Conservation (phyloP, 169 alveolate species). For the Eimeria acervulina region DNA sequence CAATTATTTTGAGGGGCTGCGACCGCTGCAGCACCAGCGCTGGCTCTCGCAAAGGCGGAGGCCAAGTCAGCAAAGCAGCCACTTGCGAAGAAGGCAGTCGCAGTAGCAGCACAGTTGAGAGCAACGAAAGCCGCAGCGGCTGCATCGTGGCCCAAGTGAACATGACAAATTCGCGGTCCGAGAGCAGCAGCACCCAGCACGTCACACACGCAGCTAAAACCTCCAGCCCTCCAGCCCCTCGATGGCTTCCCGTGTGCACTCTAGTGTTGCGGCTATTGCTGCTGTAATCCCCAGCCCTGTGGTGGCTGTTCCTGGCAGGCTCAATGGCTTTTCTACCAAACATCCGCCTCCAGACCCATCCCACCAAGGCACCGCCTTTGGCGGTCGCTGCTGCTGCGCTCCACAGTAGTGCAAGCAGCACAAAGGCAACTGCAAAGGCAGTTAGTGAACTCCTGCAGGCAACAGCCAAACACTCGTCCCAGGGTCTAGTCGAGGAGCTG, state of each 20-base stretch:
- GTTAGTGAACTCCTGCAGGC: constrained; percentile 24
- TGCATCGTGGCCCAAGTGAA: constrained; percentile 59
- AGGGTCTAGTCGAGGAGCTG: neutral
- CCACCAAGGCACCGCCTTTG: neutral
- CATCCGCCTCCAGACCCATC: neutral
- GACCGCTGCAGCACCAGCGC: constrained; percentile 73
- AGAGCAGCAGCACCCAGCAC: constrained; percentile 57
- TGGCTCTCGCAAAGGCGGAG: constrained; percentile 64
- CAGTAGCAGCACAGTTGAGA: constrained; percentile 50
- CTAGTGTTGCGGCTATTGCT: neutral
- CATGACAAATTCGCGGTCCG: constrained; percentile 75
- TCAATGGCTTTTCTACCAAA: neutral
- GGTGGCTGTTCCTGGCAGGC: neutral
- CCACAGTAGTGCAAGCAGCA: constrained; percentile 42
- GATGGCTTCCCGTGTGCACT: neutral
- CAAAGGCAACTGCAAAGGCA: constrained; percentile 59
- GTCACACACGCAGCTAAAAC: constrained; percentile 57
- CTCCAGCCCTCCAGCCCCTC: constrained; percentile 58
- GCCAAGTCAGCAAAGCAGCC: constrained; percentile 55
- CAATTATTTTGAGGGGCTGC: constrained; percentile 65
- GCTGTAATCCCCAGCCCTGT: neutral
- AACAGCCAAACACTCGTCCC: constrained; percentile 5
- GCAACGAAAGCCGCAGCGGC: constrained; percentile 69
- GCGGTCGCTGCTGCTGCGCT: constrained; percentile 7
- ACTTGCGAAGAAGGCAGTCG: constrained; percentile 77